Evolutionary conservation across 2,329 filamentous ascomycete genomes (phyloP), one percentile per base, ranked within the genome.

Genomic region (Xylaria sp.): DNA sequence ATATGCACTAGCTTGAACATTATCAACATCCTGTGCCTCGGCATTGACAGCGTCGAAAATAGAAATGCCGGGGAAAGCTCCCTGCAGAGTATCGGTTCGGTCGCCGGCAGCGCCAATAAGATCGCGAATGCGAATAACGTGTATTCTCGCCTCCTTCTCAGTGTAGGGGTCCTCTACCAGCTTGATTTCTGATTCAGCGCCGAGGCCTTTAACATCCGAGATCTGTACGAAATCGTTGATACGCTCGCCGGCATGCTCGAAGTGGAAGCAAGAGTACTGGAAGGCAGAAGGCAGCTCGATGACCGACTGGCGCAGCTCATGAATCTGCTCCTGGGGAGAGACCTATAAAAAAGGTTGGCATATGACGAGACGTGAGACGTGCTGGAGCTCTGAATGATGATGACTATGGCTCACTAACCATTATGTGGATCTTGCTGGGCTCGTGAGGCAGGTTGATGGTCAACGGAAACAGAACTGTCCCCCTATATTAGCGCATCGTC

Each of bases 191-290:
- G 92, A 89, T 63, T 92, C 87, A 39, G 88, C 76, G 56, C 85
- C 84, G 58, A 99, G 83, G 59, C 85, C 91, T 52, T 89, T 83
- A 58, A 99, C 89, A 72, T 99, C 93, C 57, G 91, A 92, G 63
- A 99, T 83, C 73, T 95, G 89, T 61, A 95, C 84, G 70, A 94
- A 97, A 76, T 99, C 94, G 75, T 97, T 97, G 81, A 99, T 88
- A 66, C 90, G 89, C 76, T 90, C 80, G 67, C 91, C 91, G 61
- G 90, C 87, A 78, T 92, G 87, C 78, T 97, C 92, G 69, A 99
- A 86, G 77, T 99, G 94, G 80, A 99, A 99, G 81, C 94, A 99
- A 56, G 94, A 96, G 79, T 97, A 97, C 76, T 96, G 92, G 78
- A 97, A 94, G 55, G 93, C 95, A 61, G 88, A 83, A 4, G 94